phyloP scores from a whole-genome alignment of 2,329 filamentous ascomycete species.

The Seiridium unicorne region DNA sequence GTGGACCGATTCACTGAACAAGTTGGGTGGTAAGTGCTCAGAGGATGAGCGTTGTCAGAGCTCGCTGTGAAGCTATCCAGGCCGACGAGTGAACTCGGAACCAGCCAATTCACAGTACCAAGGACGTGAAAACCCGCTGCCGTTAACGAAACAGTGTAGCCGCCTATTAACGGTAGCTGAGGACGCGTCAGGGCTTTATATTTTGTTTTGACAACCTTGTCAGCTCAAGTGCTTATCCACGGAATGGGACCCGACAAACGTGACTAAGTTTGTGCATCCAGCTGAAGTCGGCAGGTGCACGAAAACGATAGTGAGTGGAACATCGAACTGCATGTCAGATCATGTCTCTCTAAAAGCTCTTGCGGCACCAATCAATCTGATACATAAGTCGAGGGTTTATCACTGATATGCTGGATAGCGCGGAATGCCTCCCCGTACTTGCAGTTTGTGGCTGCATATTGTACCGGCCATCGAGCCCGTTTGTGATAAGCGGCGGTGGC shows the following conservation, averaged over 20 bases:
- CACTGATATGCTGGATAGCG: neutral
- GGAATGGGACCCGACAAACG: neutral
- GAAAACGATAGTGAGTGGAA: neutral
- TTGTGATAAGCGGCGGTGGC: neutral
- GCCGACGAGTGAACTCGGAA: too few relatives aligned
- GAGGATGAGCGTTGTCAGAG: too few relatives aligned
- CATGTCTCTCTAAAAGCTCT: neutral
- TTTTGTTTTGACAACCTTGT: neutral
- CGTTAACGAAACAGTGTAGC: neutral
- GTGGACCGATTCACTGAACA: too few relatives aligned
- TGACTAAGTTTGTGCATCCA: neutral
- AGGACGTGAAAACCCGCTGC: neutral
- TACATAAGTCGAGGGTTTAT: neutral
- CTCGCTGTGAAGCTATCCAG: too few relatives aligned
- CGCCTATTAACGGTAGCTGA: too few relatives aligned
- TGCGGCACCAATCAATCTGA: neutral
- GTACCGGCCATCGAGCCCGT: neutral
- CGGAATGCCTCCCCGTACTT: neutral
- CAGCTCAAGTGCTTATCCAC: neutral
- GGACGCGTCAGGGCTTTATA: too few relatives aligned
- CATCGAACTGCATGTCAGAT: conserved; percentile 1
- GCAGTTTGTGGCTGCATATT: neutral
- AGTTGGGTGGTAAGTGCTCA: too few relatives aligned
- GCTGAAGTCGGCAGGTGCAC: neutral
- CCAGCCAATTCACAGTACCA: too few relatives aligned